Conservation (phyloP, 1,284 basidiomycete genomes). For the Rhodotorula sp. region DNA sequence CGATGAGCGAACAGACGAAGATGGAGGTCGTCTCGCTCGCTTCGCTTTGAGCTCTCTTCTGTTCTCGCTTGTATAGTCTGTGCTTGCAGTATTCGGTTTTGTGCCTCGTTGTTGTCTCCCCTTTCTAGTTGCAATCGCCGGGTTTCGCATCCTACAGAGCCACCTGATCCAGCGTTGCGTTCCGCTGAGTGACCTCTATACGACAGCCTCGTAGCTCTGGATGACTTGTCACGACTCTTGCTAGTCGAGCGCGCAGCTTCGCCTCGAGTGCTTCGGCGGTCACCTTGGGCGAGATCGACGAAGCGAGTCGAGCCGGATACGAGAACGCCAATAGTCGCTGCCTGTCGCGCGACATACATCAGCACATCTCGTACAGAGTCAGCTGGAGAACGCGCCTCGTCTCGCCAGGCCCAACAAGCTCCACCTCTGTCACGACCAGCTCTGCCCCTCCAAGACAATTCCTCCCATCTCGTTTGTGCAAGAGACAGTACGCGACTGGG, state of each 20-base stretch:
- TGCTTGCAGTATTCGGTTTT: too few relatives aligned
- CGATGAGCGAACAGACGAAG: slow-evolving; percentile 9
- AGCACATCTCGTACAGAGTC: too few relatives aligned
- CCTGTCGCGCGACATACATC: not conserved
- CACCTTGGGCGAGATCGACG: not conserved
- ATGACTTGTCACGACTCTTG: fast-evolving
- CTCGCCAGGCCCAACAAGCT: not conserved
- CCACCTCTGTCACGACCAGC: slow-evolving; percentile 10
- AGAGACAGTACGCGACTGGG: slow-evolving; percentile 8
- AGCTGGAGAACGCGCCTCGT: not conserved
- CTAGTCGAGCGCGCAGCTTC: not conserved
- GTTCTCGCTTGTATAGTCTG: not conserved
- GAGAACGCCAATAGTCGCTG: slow-evolving; percentile 13
- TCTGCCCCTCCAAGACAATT: slow-evolving; percentile 27
- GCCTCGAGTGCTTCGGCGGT: not conserved
- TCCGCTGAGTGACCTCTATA: not conserved
- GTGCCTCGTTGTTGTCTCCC: not conserved
- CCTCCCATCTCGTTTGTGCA: not conserved
- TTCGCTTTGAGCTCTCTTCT: not conserved
- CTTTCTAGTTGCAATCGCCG: not conserved
- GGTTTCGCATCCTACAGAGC: slow-evolving; percentile 1
- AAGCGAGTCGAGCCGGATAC: slow-evolving; percentile 1
- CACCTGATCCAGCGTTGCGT: slow-evolving; percentile 5
- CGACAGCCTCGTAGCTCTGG: not conserved
- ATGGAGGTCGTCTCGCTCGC: slow-evolving; percentile 7